A percentile compares a stretch with the other conserved stretches of the same genome.
Conservation (phyloP, 2,329 filamentous ascomycete species). For the Hymenotorrendiella dingleyae region DNA sequence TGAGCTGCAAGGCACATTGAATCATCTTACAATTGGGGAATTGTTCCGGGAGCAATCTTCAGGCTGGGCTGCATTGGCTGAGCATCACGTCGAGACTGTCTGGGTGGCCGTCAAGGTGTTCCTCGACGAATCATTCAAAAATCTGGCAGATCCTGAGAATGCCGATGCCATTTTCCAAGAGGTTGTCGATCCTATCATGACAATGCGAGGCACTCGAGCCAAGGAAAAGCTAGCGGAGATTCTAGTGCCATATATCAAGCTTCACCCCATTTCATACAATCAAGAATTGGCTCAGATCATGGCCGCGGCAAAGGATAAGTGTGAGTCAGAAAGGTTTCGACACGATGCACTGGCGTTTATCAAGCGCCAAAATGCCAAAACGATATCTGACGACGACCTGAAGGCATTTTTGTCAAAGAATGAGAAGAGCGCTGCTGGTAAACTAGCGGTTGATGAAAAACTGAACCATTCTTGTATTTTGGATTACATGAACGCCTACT, state of each 20-base stretch:
- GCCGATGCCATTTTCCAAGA: not conserved
- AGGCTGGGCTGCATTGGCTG: not conserved
- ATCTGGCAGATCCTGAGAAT: not conserved
- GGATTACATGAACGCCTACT: constrained; percentile 3
- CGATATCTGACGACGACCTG: not conserved
- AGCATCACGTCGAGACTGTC: constrained; percentile 2
- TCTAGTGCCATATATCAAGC: not conserved
- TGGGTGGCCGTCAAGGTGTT: not conserved
- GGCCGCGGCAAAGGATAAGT: not conserved
- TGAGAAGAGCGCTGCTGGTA: not conserved
- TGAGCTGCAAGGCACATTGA: not conserved
- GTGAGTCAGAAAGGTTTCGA: not conserved
- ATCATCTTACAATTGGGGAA: constrained; percentile 1
- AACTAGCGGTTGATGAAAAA: not conserved
- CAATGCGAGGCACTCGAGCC: not conserved
- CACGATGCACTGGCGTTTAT: not conserved
- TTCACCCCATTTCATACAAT: constrained; percentile 4
- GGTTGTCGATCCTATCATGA: constrained; percentile 2
- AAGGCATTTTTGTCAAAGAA: not conserved
- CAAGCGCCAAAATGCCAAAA: not conserved
- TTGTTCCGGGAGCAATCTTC: constrained; percentile 2
- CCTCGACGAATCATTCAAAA: not conserved
- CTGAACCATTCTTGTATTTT: not conserved
- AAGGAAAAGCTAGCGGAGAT: constrained; percentile 3
- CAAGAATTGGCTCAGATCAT: not conserved